Conservation (phyloP, 1,284 basidiomycete species). For the Trichosporon sp. region DNA sequence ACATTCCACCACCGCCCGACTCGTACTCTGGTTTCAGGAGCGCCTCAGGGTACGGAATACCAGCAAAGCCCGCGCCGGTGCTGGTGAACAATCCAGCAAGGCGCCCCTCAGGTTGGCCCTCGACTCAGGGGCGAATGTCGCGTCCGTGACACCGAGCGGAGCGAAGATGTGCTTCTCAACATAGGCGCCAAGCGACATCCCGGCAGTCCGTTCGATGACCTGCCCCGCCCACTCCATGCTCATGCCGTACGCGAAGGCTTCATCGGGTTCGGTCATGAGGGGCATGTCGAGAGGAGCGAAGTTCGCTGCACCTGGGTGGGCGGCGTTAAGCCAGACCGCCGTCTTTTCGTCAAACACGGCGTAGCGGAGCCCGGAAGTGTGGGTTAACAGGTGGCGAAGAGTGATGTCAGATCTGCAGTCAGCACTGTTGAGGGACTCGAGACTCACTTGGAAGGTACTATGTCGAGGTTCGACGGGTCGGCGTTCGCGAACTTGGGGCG, state of each 20-base stretch:
- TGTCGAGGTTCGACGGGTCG: slow-evolving; percentile 1
- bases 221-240: slow-evolving; percentile 8
- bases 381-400: slow-evolving; percentile 12
- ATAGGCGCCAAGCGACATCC: not conserved
- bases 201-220: not conserved
- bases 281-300: not conserved
- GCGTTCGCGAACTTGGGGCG: not conserved
- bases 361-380: slow-evolving; percentile 15
- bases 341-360: slow-evolving; percentile 20
- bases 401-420: slow-evolving; percentile 8
- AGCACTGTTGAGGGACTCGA: not conserved
- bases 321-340: slow-evolving; percentile 20
- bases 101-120: slow-evolving; percentile 17
- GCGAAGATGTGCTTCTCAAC: slow-evolving; percentile 19
- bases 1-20: slow-evolving; percentile 20
- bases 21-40: not conserved
- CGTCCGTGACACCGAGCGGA: slow-evolving; percentile 23
- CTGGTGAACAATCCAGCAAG: slow-evolving; percentile 17
- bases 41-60: not conserved
- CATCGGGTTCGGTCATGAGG: slow-evolving; percentile 5
- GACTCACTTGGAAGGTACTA: not conserved
- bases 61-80: not conserved
- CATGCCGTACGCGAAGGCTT: slow-evolving; percentile 5
- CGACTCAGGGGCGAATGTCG: slow-evolving; percentile 15
- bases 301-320: slow-evolving; percentile 11